A percentile compares a stretch with the other conserved stretches of the same genome.
These are phyloP conservation scores for Fusarium poae DNA, from an alignment of 2,329 filamentous ascomycete genomes.

Conservation along the genomic window DNA sequence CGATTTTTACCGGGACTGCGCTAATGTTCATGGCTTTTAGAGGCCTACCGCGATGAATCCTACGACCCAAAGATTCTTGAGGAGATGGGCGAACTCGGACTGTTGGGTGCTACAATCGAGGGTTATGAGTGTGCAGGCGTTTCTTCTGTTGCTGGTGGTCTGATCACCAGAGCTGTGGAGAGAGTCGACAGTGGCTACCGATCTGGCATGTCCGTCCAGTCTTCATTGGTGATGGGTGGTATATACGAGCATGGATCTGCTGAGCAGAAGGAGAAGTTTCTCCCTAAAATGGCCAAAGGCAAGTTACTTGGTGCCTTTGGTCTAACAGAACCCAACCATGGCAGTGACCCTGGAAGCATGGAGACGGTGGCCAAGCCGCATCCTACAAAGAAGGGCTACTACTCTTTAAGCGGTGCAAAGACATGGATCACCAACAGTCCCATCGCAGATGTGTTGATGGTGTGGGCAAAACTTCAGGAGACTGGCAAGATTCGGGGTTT, in stretches of 20 bases:
- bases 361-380: conserved; percentile 88
- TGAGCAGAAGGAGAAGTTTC: conserved; percentile 87
- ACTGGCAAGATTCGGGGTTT: conserved; percentile 97
- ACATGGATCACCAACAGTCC: conserved; percentile 98
- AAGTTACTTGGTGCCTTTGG: conserved; percentile 88
- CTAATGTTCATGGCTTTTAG: conserved; percentile 58
- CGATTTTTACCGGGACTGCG: conserved; percentile 4
- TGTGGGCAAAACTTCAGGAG: conserved; percentile 93
- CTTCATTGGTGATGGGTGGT: conserved; percentile 91
- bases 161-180: conserved; percentile 92
- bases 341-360: conserved; percentile 91
- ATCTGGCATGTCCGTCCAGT: conserved; percentile 93
- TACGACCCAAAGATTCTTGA: conserved; percentile 87
- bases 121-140: conserved; percentile 91
- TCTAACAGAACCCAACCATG: conserved; percentile 92
- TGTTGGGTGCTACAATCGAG: conserved; percentile 86
- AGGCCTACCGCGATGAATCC: conserved; percentile 85
- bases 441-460: conserved; percentile 84
- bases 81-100: conserved; percentile 94
- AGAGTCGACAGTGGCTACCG: conserved; percentile 92
- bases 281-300: conserved; percentile 85
- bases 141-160: conserved; percentile 86
- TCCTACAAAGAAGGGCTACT: conserved; percentile 85
- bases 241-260: conserved; percentile 89
- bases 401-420: conserved; percentile 83